Evolutionary conservation across 2,329 filamentous ascomycete species (phyloP).

Genomic region (Fusarium gaditjirri): DNA sequence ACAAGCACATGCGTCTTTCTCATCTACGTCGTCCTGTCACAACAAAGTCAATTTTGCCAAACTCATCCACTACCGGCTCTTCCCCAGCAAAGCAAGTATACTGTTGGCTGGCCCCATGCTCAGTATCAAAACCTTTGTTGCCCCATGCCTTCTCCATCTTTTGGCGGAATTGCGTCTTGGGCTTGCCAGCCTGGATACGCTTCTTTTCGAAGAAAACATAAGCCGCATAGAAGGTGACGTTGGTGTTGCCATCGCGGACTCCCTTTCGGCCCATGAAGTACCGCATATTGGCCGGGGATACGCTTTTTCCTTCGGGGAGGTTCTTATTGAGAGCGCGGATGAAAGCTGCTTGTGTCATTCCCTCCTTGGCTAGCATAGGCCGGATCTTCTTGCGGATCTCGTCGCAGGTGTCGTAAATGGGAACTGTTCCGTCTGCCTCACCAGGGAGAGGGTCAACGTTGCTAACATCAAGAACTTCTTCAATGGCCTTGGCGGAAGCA

Average conservation of each 20-base stretch:
- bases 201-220: constrained; percentile 71
- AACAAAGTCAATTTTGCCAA: constrained; percentile 31
- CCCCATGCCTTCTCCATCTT: constrained; percentile 60
- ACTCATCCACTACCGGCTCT: constrained; percentile 31
- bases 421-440: constrained; percentile 58
- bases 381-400: constrained; percentile 67
- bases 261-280: constrained; percentile 64
- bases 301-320: constrained; percentile 50
- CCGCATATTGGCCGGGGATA: constrained; percentile 57
- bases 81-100: constrained; percentile 13
- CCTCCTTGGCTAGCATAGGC: constrained; percentile 55
- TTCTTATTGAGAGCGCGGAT: constrained; percentile 59
- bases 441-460: constrained; percentile 55
- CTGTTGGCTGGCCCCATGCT: constrained; percentile 26
- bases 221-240: constrained; percentile 60
- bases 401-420: constrained; percentile 67
- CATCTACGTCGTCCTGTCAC: not conserved
- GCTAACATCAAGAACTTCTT: constrained; percentile 52
- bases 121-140: constrained; percentile 39
- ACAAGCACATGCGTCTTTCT: not conserved
- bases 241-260: constrained; percentile 58
- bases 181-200: constrained; percentile 60
- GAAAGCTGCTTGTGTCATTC: constrained; percentile 63
- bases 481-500: constrained; percentile 39
- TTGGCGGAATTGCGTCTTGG: constrained; percentile 61